Evolutionary conservation across 805 yeast species (phyloP).

Genomic region (Saccharomyces cerevisiae): DNA sequence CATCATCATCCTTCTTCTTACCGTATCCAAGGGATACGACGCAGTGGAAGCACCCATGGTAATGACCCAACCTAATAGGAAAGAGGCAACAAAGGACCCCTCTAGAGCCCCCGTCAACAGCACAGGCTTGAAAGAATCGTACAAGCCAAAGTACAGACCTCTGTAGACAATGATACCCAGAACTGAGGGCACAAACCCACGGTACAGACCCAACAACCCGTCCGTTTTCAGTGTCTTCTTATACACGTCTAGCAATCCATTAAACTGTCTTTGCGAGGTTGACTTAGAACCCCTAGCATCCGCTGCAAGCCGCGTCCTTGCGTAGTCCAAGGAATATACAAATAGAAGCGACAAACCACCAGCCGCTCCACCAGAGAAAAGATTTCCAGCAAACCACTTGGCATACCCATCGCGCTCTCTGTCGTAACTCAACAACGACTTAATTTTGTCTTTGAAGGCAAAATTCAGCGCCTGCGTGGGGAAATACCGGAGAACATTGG

Average conservation of each 20-base stretch:
- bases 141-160: constrained; percentile 97
- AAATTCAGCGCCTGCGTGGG: constrained; percentile 98
- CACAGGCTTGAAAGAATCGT: constrained; percentile 94
- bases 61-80: constrained; percentile 95
- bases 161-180: constrained; percentile 97
- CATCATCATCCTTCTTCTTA: constrained; percentile 99
- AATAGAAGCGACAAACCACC: constrained; percentile 52
- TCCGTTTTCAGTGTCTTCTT: constrained; percentile 90
- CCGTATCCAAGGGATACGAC: constrained; percentile 97
- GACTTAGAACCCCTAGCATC: constrained; percentile 80
- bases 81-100: constrained; percentile 90
- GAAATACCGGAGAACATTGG: constrained; percentile 97
- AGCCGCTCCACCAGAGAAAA: constrained; percentile 97
- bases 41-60: constrained; percentile 98
- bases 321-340: constrained; percentile 79
- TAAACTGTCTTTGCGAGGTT: constrained; percentile 93
- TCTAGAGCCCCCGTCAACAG: constrained; percentile 89
- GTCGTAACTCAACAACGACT: constrained; percentile 93
- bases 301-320: constrained; percentile 98
- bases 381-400: constrained; percentile 94
- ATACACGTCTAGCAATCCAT: constrained; percentile 94
- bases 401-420: constrained; percentile 81
- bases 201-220: constrained; percentile 97
- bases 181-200: constrained; percentile 98
- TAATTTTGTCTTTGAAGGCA: constrained; percentile 96